Base-by-base conservation (phyloP, 2,329 filamentous ascomycete genomes). In the Aspergillus pseudoglaucus region DNA sequence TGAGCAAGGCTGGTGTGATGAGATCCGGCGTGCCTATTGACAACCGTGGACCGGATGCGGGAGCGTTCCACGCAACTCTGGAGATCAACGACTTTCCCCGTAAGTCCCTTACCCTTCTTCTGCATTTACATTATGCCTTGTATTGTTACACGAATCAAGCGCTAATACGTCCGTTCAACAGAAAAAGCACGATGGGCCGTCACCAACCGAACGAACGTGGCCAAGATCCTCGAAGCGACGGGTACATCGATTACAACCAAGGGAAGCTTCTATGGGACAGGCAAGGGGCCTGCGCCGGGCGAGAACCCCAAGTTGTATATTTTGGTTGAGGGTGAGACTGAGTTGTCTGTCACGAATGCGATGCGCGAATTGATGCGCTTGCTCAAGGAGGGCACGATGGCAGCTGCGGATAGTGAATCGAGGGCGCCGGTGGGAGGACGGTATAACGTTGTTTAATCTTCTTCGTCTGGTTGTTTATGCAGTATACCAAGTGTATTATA, bases 41-140 rank as follows among this genome's bases (percentile, higher is more conserved):
- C 74, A 98, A 98, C 74, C 96, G 96, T 70, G 93, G 93, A 1
- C 93, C 93, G 0, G 93, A 98, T 68, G 93, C 93, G 3, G 93
- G 93, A 45, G 90, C 90, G 0, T 98, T 90, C 78, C 93, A 98
- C 67, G 90, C 93, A 14, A 97, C 91, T 3, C 78, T 98, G 52
- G 93, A 97, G 70, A 98, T 98, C 80, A 98, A 98, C 70, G 93
- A 98, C 71, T 97, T 97, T 70, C 93, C 93, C 30, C 93, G 74
- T 77, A 73, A 70, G 74, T 72, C 56, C 45, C 41, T 2, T 18
- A 8, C 35, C 9, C 20, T 47, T 44, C 42, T 30, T 32, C 44
- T 42, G 44, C 6, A 15, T 27, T 37, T 5, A 32, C 27, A 44
- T 10, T 37, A 10, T 35, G 38, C 43, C 53, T 60, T 45, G 53